Evolutionary conservation across 352 stramenopile genomes (phyloP), one percentile per base, ranked within the genome.

Genomic region (Phytophthora capsici): DNA sequence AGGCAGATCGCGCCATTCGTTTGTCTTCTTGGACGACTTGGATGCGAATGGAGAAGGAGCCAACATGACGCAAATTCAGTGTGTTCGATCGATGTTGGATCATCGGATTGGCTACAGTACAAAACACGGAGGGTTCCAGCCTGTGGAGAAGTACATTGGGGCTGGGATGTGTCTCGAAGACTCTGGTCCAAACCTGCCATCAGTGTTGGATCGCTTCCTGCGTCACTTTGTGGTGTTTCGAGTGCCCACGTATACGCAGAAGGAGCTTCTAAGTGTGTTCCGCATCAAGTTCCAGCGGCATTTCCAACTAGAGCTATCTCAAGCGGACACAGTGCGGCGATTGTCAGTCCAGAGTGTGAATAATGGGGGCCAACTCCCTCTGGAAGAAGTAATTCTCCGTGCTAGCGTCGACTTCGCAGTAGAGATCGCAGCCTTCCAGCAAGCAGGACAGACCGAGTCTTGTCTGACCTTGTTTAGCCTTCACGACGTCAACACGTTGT

Each of bases 1-100:
- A 6, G 26, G 66, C 4, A 50, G 50, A 17, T 52, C 65, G 4
- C 46, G 44, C 22, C 41, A 79, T 16, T 73, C 69, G 3, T 82
- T 84, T 32, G 55, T 89, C 4, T 91, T 91, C 51, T 9, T 91
- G 12, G 82, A 91, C 54, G 80, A 91, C 38, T 41, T 91, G 1
- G 40, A 69, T 9, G 45, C 48, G 37, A 69, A 54, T 51, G 48
- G 28, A 40, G 16, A 28, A 7, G 16, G 48, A 36, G 20, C 63
- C 9, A 34, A 55, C 8, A 48, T 56, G 2, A 46, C 46, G 8
- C 54, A 78, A 13, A 50, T 73, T 3, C 69, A 87, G n/a, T 88
- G 82, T 41, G 55, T 85, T 23, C 76, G 82, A 1, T 56, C 71
- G 1, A 65, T 82, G n/a, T 37, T 91, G 9, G 78, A 88, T 36